Conservation (phyloP, 208 protist genomes). For the Angomonas ambiguus region DNA sequence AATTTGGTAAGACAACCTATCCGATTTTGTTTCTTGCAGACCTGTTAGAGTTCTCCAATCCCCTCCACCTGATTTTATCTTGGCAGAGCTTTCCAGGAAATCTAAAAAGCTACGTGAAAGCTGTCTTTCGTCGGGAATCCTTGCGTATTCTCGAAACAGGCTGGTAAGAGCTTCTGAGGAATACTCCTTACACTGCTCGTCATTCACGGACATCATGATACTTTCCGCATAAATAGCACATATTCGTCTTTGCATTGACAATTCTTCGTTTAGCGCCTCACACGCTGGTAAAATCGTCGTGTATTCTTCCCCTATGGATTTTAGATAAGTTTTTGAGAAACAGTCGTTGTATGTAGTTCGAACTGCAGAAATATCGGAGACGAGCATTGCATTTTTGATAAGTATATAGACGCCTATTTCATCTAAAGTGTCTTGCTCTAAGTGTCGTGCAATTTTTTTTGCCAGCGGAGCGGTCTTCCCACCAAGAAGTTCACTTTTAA, state of each 20-base stretch:
- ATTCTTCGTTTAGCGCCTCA: background rate
- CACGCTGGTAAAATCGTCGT: background rate
- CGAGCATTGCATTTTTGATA: background rate
- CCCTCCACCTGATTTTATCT: background rate
- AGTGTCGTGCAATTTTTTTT: background rate
- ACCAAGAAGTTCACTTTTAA: background rate
- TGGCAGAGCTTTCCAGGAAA: background rate
- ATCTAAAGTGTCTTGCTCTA: background rate
- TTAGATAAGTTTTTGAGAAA: background rate
- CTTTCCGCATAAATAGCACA: background rate
- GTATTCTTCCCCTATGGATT: conserved; percentile 1
- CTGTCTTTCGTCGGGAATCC: background rate
- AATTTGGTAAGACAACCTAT: background rate
- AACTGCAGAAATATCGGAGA: background rate
- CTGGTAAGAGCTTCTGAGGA: background rate
- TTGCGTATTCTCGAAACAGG: background rate
- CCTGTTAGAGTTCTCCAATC: background rate
- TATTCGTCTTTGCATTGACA: background rate
- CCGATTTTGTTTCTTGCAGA: background rate
- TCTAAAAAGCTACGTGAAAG: background rate
- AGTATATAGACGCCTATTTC: background rate
- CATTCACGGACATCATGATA: background rate
- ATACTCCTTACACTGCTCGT: background rate
- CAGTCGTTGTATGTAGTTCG: background rate
- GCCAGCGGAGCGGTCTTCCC: background rate